These are phyloP conservation scores for Dioszegia hungarica DNA, from an alignment of 768 basidiomycete species.

Conservation along the genomic window DNA sequence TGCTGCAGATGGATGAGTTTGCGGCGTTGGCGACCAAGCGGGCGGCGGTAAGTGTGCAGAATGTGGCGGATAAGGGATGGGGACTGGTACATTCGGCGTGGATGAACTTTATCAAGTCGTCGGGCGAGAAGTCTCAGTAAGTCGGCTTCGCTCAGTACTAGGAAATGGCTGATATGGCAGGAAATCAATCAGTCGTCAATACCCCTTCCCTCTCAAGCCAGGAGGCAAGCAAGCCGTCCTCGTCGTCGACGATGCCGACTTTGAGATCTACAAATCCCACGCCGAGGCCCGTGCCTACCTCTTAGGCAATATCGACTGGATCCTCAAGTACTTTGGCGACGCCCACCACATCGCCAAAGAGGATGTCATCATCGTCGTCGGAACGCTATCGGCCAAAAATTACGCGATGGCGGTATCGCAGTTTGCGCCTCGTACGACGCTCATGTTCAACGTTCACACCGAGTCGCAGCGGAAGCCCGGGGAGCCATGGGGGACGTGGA, in stretches of 20 bases:
- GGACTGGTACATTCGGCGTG: conserved; percentile 57
- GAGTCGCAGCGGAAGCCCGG: conserved; percentile 51
- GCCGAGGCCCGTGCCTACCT: conserved; percentile 70
- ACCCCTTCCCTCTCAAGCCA: conserved; percentile 60
- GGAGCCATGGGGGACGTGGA: conserved; percentile 70
- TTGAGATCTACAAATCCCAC: conserved; percentile 62
- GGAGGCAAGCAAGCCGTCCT: conserved; percentile 66
- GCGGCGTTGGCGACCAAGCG: conserved; percentile 10
- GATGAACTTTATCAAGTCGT: conserved; percentile 26
- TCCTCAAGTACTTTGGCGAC: conserved; percentile 58
- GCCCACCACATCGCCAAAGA: conserved; percentile 56
- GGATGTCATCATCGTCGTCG: conserved; percentile 59
- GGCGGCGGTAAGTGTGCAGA: conserved; percentile 20
- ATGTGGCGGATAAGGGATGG: conserved; percentile 49
- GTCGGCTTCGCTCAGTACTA: neutral
- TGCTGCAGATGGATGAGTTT: conserved; percentile 24
- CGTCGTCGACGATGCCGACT: conserved; percentile 65
- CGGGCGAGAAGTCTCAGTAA: conserved; percentile 29
- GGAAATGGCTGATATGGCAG: neutral
- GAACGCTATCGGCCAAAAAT: conserved; percentile 64
- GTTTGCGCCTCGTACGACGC: conserved; percentile 19
- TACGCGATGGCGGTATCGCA: conserved; percentile 68
- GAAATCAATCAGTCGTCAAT: conserved; percentile 53
- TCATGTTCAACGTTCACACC: conserved; percentile 62
- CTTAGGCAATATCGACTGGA: conserved; percentile 61